Percentiles rank a stretch among this genome's conserved stretches.
These are phyloP conservation scores for Karstenula rhodostoma DNA, from an alignment of 2,329 filamentous ascomycete species.

Conservation along the genomic window DNA sequence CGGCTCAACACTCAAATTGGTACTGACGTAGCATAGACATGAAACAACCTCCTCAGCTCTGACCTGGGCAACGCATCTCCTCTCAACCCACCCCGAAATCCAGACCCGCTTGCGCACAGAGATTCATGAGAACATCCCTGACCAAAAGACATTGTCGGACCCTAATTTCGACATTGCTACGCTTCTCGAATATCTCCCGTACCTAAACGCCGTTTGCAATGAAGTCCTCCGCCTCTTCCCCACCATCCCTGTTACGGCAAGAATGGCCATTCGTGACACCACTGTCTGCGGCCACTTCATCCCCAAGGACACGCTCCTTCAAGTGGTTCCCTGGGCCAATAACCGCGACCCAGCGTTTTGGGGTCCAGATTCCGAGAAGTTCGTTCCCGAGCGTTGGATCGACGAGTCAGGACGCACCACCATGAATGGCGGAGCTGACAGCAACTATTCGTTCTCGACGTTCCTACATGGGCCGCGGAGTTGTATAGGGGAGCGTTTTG, in stretches of 20 bases:
- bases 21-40: slow-evolving; percentile 55
- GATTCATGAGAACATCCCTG: slow-evolving; percentile 68
- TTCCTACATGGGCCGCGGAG: slow-evolving; percentile 54
- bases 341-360: slow-evolving; percentile 54
- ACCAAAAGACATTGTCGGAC: slow-evolving; percentile 27
- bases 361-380: slow-evolving; percentile 52
- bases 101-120: slow-evolving; percentile 74
- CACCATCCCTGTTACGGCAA: slow-evolving; percentile 46
- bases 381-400: slow-evolving; percentile 57
- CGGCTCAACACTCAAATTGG: no score
- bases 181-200: slow-evolving; percentile 54
- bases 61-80: slow-evolving; percentile 76
- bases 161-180: slow-evolving; percentile 39
- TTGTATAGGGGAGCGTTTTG: slow-evolving; percentile 51
- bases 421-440: slow-evolving; percentile 49
- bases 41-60: slow-evolving; percentile 80
- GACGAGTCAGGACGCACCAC: slow-evolving; percentile 50
- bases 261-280: slow-evolving; percentile 44
- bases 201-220: slow-evolving; percentile 57
- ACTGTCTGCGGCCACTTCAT: slow-evolving; percentile 45
- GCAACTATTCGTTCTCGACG: slow-evolving; percentile 53
- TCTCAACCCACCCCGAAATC: slow-evolving; percentile 71
- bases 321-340: slow-evolving; percentile 53
- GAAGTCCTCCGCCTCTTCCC: slow-evolving; percentile 52
- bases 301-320: slow-evolving; percentile 49